phyloP scores from a whole-genome alignment of 805 yeast species.

The Lipomyces starkeyi region DNA sequence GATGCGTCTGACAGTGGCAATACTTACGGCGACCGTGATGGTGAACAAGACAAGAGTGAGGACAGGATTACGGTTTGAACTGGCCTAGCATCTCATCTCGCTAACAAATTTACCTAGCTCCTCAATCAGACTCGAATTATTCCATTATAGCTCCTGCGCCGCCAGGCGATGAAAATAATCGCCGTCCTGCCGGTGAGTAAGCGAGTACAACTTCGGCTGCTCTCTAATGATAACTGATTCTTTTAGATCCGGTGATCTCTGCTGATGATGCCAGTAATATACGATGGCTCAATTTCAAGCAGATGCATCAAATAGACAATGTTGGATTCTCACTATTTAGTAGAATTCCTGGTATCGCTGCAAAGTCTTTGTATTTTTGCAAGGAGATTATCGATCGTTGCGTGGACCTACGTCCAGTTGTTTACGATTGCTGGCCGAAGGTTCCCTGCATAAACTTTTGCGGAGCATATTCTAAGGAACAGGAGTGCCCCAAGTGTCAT shows the following conservation, averaged over 20 bases:
- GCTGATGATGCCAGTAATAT: not conserved
- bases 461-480: conserved; percentile 3
- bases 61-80: too few relatives aligned
- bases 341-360: not conserved
- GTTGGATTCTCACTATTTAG: not conserved
- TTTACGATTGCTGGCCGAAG: not conserved
- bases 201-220: too few relatives aligned
- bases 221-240: too few relatives aligned
- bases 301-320: not conserved
- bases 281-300: conserved; percentile 5
- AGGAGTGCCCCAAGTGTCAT: not conserved
- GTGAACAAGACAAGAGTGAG: too few relatives aligned
- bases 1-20: too few relatives aligned
- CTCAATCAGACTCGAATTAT: too few relatives aligned
- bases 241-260: not conserved
- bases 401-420: not conserved
- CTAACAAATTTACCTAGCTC: too few relatives aligned
- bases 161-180: too few relatives aligned
- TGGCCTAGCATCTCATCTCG: too few relatives aligned
- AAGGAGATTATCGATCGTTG: conserved; percentile 1
- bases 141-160: too few relatives aligned
- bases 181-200: too few relatives aligned
- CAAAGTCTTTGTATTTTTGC: not conserved
- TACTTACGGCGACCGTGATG: too few relatives aligned
- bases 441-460: not conserved